These are phyloP conservation scores for Cystobasidium slooffiae DNA, from an alignment of 1,284 basidiomycete species.

Conservation along the genomic window DNA sequence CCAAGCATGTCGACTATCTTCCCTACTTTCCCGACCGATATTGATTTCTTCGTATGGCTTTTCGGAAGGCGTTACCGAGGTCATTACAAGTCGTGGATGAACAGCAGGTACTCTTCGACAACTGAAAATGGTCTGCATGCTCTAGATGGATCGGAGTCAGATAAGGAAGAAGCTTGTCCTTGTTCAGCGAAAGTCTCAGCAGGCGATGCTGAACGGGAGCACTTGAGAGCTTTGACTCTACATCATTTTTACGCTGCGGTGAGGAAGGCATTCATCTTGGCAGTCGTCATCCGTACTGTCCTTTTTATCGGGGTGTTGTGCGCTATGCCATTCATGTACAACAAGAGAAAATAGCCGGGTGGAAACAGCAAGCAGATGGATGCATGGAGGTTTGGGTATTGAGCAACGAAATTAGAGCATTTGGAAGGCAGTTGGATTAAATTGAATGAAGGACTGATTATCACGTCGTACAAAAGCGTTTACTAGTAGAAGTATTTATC, in stretches of 20 bases:
- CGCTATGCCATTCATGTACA: too few relatives aligned
- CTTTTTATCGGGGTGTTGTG: conserved; percentile 41
- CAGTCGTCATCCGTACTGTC: conserved; percentile 74
- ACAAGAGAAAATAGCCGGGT: too few relatives aligned
- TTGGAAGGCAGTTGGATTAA: too few relatives aligned
- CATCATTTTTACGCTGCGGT: conserved; percentile 93
- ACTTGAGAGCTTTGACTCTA: conserved; percentile 93
- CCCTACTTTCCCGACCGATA: conserved; percentile 91
- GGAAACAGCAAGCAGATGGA: too few relatives aligned
- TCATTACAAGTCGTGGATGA: conserved; percentile 86
- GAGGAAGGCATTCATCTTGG: conserved; percentile 84
- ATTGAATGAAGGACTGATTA: too few relatives aligned
- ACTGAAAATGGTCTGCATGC: not conserved
- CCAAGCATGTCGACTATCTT: conserved; percentile 69
- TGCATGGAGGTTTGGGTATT: too few relatives aligned
- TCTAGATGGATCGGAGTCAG: not conserved
- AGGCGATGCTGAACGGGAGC: conserved; percentile 62
- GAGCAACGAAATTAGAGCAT: too few relatives aligned
- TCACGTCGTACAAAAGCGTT: too few relatives aligned
- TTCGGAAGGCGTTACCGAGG: conserved; percentile 94
- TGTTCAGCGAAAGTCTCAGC: not conserved
- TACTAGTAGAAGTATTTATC: too few relatives aligned
- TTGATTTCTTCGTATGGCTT: conserved; percentile 99
- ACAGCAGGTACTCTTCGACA: not conserved
- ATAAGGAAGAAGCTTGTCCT: too few relatives aligned